phyloP scores from a whole-genome alignment of 2,329 filamentous ascomycete species.

The Uncinocarpus reesii region DNA sequence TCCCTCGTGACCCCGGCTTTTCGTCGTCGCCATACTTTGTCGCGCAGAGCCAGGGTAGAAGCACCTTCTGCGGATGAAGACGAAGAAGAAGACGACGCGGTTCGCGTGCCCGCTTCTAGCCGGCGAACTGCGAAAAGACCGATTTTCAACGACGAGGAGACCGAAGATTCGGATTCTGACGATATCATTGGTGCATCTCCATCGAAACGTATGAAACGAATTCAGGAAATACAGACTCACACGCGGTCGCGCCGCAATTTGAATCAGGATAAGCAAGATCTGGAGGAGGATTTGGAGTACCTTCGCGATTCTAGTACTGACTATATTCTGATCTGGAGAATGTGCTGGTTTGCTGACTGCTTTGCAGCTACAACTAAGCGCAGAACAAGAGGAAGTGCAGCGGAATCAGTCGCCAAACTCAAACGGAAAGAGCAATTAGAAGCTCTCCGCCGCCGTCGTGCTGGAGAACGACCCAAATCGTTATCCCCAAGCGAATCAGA shows the following conservation, averaged over 20 bases:
- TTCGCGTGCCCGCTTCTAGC: conserved; percentile 8
- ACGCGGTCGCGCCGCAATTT: conserved; percentile 10
- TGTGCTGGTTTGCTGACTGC: conserved; percentile 14
- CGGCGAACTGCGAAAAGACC: conserved; percentile 25
- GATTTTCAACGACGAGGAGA: conserved; percentile 23
- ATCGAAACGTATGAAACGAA: conserved; percentile 21
- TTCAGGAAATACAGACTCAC: conserved; percentile 10
- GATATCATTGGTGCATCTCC: conserved; percentile 22
- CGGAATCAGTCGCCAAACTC: conserved; percentile 31
- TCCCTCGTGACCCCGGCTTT: background rate
- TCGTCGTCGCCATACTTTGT: background rate
- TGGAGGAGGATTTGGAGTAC: conserved; percentile 38
- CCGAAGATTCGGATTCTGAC: conserved; percentile 24
- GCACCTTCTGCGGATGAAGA: background rate
- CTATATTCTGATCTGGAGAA: background rate
- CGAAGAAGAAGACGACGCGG: conserved; percentile 3
- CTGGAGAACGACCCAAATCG: conserved; percentile 27
- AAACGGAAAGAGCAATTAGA: conserved; percentile 36
- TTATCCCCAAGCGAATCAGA: conserved; percentile 18
- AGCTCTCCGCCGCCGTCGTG: conserved; percentile 34
- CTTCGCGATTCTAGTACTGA: conserved; percentile 35
- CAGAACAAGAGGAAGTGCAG: conserved; percentile 34
- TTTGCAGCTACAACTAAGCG: conserved; percentile 28
- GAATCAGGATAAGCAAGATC: conserved; percentile 32
- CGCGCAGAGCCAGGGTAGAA: background rate